phyloP scores from a whole-genome alignment of 495 filamentous ascomycete genomes.

The Penicillium coffeae region DNA sequence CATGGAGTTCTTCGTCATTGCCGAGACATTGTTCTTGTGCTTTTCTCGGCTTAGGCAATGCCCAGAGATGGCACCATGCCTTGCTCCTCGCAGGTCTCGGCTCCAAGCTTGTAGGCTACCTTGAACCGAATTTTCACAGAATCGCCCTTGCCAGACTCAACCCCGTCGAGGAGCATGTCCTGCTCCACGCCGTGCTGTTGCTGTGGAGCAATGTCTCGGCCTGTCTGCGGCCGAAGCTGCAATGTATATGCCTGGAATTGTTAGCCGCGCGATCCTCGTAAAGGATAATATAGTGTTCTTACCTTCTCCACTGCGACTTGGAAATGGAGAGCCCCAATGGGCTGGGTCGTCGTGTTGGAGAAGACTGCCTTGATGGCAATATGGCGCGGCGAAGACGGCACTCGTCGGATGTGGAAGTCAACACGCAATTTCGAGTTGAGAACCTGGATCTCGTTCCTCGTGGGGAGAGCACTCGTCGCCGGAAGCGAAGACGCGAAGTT shows the following conservation, averaged over 20 bases:
- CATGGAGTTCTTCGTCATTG: neutral
- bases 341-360: constrained; percentile 69
- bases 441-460: constrained; percentile 58
- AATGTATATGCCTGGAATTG: constrained; percentile 62
- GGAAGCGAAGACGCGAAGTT: constrained; percentile 86
- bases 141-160: constrained; percentile 65
- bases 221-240: constrained; percentile 77
- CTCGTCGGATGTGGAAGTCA: constrained; percentile 46
- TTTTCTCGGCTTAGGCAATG: constrained; percentile 47
- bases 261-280: neutral
- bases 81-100: constrained; percentile 67
- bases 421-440: constrained; percentile 51
- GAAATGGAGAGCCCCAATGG: constrained; percentile 78
- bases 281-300: constrained; percentile 13
- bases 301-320: constrained; percentile 93
- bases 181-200: constrained; percentile 80
- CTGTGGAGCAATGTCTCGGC: constrained; percentile 65
- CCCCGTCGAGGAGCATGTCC: constrained; percentile 71
- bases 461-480: constrained; percentile 48
- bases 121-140: constrained; percentile 86
- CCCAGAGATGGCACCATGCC: constrained; percentile 86
- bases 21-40: neutral
- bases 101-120: constrained; percentile 69
- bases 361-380: constrained; percentile 63
- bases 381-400: constrained; percentile 35